These are phyloP conservation scores for Monosporozyma yasuniensis DNA, from an alignment of 805 yeast genomes.

Conservation along the genomic window DNA sequence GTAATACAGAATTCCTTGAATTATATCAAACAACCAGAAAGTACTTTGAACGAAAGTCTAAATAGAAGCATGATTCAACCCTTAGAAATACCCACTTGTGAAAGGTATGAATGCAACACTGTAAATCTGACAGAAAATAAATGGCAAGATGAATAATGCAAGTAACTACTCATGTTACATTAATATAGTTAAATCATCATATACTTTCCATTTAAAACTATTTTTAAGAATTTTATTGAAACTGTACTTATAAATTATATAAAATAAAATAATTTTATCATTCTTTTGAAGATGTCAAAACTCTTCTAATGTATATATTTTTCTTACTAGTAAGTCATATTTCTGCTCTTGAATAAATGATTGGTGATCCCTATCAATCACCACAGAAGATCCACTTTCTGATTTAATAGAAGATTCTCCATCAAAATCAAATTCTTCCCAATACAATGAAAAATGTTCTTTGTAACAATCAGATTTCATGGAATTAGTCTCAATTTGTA, in stretches of 20 bases:
- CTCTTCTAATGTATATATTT: slow-evolving; percentile 7
- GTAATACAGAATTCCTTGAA: background rate
- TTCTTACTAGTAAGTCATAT: slow-evolving; percentile 16
- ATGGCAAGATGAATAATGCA: background rate
- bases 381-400: background rate
- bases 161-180: background rate
- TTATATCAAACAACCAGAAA: background rate
- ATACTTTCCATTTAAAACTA: background rate
- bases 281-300: background rate
- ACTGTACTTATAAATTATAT: background rate
- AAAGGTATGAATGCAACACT: background rate
- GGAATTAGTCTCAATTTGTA: slow-evolving; percentile 10
- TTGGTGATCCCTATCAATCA: background rate
- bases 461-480: slow-evolving; percentile 20
- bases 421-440: slow-evolving; percentile 31
- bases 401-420: background rate
- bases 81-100: background rate
- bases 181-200: background rate
- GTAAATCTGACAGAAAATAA: background rate
- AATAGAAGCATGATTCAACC: background rate
- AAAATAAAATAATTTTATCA: background rate
- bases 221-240: background rate
- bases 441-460: slow-evolving; percentile 18
- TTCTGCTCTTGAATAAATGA: slow-evolving; percentile 18
- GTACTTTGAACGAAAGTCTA: background rate